Evolutionary conservation across 2,329 filamentous ascomycete species (phyloP).

Genomic region (Zalaria obscura): DNA sequence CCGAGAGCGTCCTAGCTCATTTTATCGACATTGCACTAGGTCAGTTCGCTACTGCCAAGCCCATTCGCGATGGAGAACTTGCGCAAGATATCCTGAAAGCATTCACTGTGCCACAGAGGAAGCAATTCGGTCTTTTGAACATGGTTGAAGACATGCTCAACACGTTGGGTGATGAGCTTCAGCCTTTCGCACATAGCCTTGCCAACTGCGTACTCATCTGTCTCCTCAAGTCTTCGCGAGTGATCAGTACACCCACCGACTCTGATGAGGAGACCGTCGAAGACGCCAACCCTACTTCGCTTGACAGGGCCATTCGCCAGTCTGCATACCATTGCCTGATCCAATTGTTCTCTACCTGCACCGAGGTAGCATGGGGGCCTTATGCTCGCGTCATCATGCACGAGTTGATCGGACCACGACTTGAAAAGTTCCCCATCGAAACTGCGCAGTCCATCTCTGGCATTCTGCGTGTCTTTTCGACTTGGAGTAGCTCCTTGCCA

Average conservation of each 20-base stretch:
- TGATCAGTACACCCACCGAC: conserved; percentile 27
- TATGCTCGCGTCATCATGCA: conserved; percentile 59
- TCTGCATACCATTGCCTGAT: conserved; percentile 72
- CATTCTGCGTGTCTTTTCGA: conserved; percentile 63
- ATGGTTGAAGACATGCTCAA: conserved; percentile 81
- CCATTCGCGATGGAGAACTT: not conserved
- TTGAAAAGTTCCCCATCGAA: conserved; percentile 68
- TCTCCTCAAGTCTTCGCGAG: conserved; percentile 49
- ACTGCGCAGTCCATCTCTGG: conserved; percentile 82
- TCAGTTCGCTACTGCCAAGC: conserved; percentile 17
- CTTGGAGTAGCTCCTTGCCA: conserved; percentile 58
- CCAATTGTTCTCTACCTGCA: conserved; percentile 60
- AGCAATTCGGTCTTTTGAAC: conserved; percentile 81
- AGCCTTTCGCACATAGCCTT: conserved; percentile 52
- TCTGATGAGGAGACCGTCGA: conserved; percentile 16
- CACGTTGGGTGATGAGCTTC: conserved; percentile 62
- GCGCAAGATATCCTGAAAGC: conserved; percentile 1
- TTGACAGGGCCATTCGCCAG: conserved; percentile 53
- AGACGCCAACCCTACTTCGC: conserved; percentile 28
- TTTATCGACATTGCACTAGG: conserved; percentile 78
- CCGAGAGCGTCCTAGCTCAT: conserved; percentile 56
- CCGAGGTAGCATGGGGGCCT: conserved; percentile 54
- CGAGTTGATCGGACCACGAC: conserved; percentile 61
- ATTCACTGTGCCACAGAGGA: conserved; percentile 30
- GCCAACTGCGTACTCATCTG: conserved; percentile 73